Evolutionary conservation across 495 filamentous ascomycete species (phyloP).

Genomic region (Xylaria sp.): DNA sequence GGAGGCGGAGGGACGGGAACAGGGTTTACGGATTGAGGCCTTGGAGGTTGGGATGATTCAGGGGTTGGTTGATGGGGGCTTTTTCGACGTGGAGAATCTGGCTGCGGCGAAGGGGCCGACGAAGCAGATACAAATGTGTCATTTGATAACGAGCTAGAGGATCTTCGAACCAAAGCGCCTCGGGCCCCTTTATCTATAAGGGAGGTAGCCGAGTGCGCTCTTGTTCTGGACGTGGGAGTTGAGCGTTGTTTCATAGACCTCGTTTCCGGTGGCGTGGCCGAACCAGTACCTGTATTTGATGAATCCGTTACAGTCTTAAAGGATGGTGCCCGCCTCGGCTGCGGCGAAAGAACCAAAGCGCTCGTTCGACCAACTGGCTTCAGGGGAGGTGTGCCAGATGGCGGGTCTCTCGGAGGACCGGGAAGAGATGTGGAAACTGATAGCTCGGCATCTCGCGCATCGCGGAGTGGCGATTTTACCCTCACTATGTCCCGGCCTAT

Average conservation of each 20-base stretch:
- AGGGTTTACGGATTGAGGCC: conserved; percentile 26
- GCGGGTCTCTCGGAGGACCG: conserved; percentile 21
- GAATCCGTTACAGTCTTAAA: conserved; percentile 26
- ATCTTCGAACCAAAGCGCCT: conserved; percentile 15
- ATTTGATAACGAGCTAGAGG: conserved; percentile 48
- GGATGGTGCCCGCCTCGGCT: conserved; percentile 28
- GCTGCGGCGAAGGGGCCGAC: conserved; percentile 43
- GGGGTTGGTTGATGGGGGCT: conserved; percentile 28
- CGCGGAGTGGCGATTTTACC: conserved; percentile 19
- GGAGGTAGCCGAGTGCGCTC: conserved; percentile 6
- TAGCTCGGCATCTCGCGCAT: conserved; percentile 17
- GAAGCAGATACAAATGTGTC: conserved; percentile 58
- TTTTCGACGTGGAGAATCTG: conserved; percentile 35
- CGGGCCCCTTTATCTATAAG: background rate
- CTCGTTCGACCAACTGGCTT: conserved; percentile 21
- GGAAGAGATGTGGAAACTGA: background rate
- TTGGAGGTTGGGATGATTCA: conserved; percentile 18
- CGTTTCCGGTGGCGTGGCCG: background rate
- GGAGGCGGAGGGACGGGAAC: conserved; percentile 16
- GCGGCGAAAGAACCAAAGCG: conserved; percentile 32
- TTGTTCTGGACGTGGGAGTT: background rate
- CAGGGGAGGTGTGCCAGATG: conserved; percentile 27
- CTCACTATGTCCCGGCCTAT: background rate
- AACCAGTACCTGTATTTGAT: background rate
- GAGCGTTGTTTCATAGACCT: background rate